Evolutionary conservation across 805 yeast genomes (phyloP), one percentile per base, ranked within the genome.

Genomic region (Myxozyma melibiosi): DNA sequence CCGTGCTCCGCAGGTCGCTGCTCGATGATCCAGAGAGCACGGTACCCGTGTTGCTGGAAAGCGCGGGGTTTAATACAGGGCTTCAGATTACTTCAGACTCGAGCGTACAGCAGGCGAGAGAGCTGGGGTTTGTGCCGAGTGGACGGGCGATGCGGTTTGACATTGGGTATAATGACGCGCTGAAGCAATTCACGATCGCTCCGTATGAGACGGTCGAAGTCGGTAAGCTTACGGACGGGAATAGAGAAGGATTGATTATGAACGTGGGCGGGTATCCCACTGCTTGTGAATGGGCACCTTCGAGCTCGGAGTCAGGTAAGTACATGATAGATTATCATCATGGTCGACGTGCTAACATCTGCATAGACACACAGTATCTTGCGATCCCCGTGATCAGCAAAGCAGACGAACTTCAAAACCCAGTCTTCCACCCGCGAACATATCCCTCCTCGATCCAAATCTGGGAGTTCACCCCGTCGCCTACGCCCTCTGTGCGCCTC

Each of bases 281-380:
- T 13, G 53, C 53, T 4, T 35, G 51, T n/a, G 63, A 52, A 16
- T 60, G 64, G 64, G 61, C 64, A 7, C 62, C 64, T 9, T 16
- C 33, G 24, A 20, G n/a, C n/a, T n/a, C 18, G 11, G 48, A 53
- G 16, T 57, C 52, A 16, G 55, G 55, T 48, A 40, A 18, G 43
- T 9, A 8, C 33, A 7, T n/a, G 6, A 22, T 16, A n/a, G 3
- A 28, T 9, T 24, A 7, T 16, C 45, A 4, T 16, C 38, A 16
- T n/a, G 1, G 16, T 22, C 4, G 11, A 28, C 16, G 11, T 20
- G 30, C 31, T 50, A 18, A 22, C 34, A n/a, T 20, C 38, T 11
- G 8, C 9, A 1, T 28, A 51, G 62, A 47, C 33, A 16, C 16
- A 8, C 58, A 58, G 27, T 58, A 51, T 28, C 49, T 58, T 1